Base-by-base conservation (phyloP, 768 basidiomycete species). In the Lactarius pseudohatsudake region DNA sequence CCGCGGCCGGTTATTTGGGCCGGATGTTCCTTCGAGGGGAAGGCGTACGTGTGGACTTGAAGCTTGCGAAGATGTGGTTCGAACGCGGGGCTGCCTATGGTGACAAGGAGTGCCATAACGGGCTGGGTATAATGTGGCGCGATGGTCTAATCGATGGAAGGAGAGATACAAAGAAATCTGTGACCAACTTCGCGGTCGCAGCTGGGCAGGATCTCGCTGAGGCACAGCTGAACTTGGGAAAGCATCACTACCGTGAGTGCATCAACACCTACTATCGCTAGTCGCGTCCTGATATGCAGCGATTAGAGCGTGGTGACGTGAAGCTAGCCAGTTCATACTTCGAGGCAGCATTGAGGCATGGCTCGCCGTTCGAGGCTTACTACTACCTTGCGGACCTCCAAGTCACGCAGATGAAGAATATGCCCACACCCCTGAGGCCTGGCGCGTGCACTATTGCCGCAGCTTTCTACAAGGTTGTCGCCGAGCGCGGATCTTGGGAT, bases 11-110 rank as follows among this genome's bases (percentile, higher is more conserved):
- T 3, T 98, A 92, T 76, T 76, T 98, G 8, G 97, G 96, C 0
- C 85, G 94, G 64, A 98, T 99, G 95, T 91, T 90, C 71, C 76
- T 99, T 38, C 82, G 97, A 43, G 96, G 97, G 0, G 97, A 98
- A 75, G 96, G 96, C 8, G 86, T 92, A 28, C 89, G 89, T 71
- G 81, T 82, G 66, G 92, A 98, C 75, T 82, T 84, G 22, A 80
- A 82, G 32, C 76, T 85, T 68, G 96, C 94, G 10, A 93, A 88
- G 79, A 84, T 96, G 80, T 99, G 97, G 97, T 96, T 96, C 71
- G 92, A 94, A 71, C 83, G 97, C 61, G 96, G 92, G 1, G 85
- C 82, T 15, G 84, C 85, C 53, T 84, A 88, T 72, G 88, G 87
- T 30, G 96, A 99, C 72, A 84, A 88, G 65, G 96, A 98, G 76